Percentiles rank a stretch among this genome's conserved stretches.
Evolutionary conservation across 768 basidiomycete genomes (phyloP).

Genomic region (Lentinula detonsa): DNA sequence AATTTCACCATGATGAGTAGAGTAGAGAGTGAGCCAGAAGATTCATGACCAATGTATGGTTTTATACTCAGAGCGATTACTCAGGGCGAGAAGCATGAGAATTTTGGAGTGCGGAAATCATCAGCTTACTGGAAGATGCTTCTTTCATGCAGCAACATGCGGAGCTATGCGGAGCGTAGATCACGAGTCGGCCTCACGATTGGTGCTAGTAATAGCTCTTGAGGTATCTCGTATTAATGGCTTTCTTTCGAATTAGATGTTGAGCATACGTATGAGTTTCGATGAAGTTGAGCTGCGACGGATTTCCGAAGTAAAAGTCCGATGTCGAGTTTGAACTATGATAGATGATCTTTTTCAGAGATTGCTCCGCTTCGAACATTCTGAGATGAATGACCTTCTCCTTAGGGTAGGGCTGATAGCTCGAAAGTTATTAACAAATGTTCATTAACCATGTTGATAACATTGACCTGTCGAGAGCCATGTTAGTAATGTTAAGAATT

Average conservation of each 20-base stretch:
- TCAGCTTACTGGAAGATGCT: neutral
- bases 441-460: too few species aligned
- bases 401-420: too few species aligned
- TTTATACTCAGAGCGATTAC: neutral
- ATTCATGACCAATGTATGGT: neutral
- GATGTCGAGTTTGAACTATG: too few species aligned
- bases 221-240: too few species aligned
- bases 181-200: neutral
- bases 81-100: neutral
- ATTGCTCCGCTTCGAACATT: neutral
- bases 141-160: neutral
- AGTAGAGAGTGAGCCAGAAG: neutral
- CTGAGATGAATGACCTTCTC: too few species aligned
- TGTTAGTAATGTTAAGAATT: too few species aligned
- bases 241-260: too few species aligned
- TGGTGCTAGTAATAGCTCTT: neutral
- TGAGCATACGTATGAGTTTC: too few species aligned
- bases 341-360: neutral
- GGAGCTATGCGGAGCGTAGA: neutral
- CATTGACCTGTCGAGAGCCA: too few species aligned
- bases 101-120: neutral
- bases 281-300: neutral
- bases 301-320: neutral
- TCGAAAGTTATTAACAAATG: too few species aligned
- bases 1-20: slow-evolving; percentile 23